Percentiles rank a stretch among this genome's conserved stretches.
Conservation (phyloP, 2,329 filamentous ascomycete species). For the Orbilia brochopaga region DNA sequence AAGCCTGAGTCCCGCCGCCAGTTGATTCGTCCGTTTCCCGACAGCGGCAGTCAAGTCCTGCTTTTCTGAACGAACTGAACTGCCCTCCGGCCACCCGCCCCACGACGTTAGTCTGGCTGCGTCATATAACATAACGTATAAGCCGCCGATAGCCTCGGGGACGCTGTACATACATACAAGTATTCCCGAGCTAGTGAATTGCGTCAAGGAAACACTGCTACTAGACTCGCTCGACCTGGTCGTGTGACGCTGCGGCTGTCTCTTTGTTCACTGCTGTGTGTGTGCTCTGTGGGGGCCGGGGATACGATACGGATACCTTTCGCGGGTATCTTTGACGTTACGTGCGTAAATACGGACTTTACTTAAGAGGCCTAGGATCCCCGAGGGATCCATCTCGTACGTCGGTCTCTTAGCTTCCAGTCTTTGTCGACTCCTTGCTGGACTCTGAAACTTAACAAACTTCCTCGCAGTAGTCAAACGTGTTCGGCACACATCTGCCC, state of each 20-base stretch:
- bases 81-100: background rate
- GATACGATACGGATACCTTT: too few species aligned
- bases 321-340: too few species aligned
- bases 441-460: background rate
- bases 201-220: too few species aligned
- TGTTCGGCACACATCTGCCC: slow-evolving; percentile 30
- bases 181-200: too few species aligned
- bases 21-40: slow-evolving; percentile 11
- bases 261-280: background rate
- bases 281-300: too few species aligned
- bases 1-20: background rate
- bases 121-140: too few species aligned
- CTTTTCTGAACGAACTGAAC: background rate
- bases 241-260: slow-evolving; percentile 2
- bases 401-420: background rate
- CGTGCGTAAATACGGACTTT: too few species aligned
- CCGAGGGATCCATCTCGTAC: slow-evolving; percentile 25
- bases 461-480: slow-evolving; percentile 22
- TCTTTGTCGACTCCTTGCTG: background rate
- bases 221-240: slow-evolving; percentile 2
- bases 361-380: slow-evolving; percentile 35
- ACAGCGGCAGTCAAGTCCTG: background rate
- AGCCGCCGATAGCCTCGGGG: too few species aligned
- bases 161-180: too few species aligned
- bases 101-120: too few species aligned